Evolutionary conservation across 2,329 filamentous ascomycete species (phyloP), one percentile per base, ranked within the genome.

Genomic region (Fusarium denticulatum): DNA sequence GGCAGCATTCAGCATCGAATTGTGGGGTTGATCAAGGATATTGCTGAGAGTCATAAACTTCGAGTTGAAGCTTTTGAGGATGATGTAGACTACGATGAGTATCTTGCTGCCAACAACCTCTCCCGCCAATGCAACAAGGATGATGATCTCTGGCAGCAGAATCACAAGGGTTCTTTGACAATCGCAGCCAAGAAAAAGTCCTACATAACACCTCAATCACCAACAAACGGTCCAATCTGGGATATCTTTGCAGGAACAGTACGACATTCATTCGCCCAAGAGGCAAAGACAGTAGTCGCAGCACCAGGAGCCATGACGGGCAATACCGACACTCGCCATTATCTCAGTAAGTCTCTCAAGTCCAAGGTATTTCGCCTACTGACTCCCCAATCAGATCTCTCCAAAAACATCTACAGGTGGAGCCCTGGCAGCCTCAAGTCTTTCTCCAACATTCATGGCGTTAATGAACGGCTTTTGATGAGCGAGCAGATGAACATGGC

Each of bases 231-330:
- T 1, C 24, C 20, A 8, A 9, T 70, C 12, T 73, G 70, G 70
- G 32, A 73, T 7, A 16, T 47, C 0, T 64, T 73, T 3, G 30
- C 66, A 18, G 70, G 66, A 12, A 73, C 71, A 16, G 20, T 71
- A 0, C 59, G 70, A 0, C n/a, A 73, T 26, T 58, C 62, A 10
- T 64, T 43, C 24, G 66, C 49, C 0, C 26, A 3, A 1, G 43
- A 58, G 11, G 61, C 52, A 4, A 32, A 34, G 10, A 62, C 28
- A 2, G 66, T 71, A 4, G 59, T 64, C 7, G 32, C 45, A 26
- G 55, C 71, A 1, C 62, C 71, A 1, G 70, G 66, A 5, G 52
- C 62, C 32, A 73, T 73, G 71, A 68, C 71, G 0, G 67, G 67
- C 10, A 74, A 74, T 16, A 73, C 67, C 18, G 60, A 71, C 26